Evolutionary conservation across 345 rosid genomes (phyloP).

Genomic region (Pugionium cornutum): DNA sequence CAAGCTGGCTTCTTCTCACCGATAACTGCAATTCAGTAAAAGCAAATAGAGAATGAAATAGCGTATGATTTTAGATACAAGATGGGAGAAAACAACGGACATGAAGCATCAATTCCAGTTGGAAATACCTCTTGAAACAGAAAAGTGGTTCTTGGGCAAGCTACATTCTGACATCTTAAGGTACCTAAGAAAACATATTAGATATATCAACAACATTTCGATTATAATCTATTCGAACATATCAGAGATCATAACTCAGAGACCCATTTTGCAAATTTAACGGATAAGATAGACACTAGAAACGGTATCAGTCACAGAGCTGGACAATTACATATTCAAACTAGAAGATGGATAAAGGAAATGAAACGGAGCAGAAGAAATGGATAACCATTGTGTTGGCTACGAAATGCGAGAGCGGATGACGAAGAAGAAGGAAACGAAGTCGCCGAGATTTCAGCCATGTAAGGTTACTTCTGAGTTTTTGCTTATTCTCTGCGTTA

Average conservation of each 20-base stretch:
- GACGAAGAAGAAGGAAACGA: conserved; percentile 32
- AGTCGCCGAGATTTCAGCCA: conserved; percentile 40
- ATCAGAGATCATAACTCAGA: background rate
- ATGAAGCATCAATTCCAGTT: background rate
- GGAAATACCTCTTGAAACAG: conserved; percentile 30
- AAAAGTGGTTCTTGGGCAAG: conserved; percentile 20
- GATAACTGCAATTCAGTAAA: conserved; percentile 26
- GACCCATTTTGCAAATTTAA: background rate
- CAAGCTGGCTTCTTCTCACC: conserved; percentile 32
- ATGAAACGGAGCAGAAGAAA: conserved; percentile 2
- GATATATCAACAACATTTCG: background rate
- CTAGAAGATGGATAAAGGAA: background rate
- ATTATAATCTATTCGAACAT: background rate
- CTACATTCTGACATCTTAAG: conserved; percentile 33
- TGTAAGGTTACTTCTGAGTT: background rate
- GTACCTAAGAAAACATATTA: conserved; percentile 23
- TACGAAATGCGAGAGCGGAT: conserved; percentile 21
- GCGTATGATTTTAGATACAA: background rate
- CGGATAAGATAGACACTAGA: background rate
- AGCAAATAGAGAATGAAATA: conserved; percentile 1
- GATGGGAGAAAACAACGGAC: background rate
- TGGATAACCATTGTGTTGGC: conserved; percentile 15
- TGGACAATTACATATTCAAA: background rate
- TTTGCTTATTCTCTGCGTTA: conserved; percentile 23
- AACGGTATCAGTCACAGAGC: background rate